Base-by-base conservation (phyloP, 345 rosid species). In the Conringia planisiliqua region DNA sequence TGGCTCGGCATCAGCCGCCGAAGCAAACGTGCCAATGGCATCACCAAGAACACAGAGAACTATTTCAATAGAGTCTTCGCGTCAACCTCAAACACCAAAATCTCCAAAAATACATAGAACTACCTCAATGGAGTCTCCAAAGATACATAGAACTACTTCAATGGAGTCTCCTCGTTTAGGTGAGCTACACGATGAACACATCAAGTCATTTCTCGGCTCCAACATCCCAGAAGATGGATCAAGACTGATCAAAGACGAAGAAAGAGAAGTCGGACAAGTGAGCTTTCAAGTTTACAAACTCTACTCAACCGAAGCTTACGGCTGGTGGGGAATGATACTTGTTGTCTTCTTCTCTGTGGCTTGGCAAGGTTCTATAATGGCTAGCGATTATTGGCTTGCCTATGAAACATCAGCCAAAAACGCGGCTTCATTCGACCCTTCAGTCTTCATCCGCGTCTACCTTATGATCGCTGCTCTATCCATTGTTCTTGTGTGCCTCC, bases 381-480 rank as follows among this genome's bases (percentile, higher is more conserved):
- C 96, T 9, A 82, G 90, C 30, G 99, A 95, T 78, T 95, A 94
- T 42, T 94, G 99, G 99, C 83, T 94, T 26, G 91, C 99, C 8
- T 91, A 90, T 39, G 97, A 90, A 87, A 94, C 97, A 52, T 78
- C 96, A 20, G 85, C 64, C 10, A 80, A 90, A 14, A 84, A 69
- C 7, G 80, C 85, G 24, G 32, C 70, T 29, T 75, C 83, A 5
- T 94, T 91, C 70, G 51, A 84, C 24, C 87, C 96, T 68, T 69
- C 86, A 18, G 27, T 73, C 20, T 94, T 91, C 81, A 89, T 94
- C 62, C 66, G 77, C n/a, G 82, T 94, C 57, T 94, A 94, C 71
- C 89, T 74, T 40, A 72, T 73, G 26, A 94, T 89, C 17, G 89
- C 97, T 17, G 85, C 57, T 44, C 29, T 83, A n/a, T 94, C 99